phyloP scores from a whole-genome alignment of 2,329 filamentous ascomycete genomes.

The Eurotiales sp. region DNA sequence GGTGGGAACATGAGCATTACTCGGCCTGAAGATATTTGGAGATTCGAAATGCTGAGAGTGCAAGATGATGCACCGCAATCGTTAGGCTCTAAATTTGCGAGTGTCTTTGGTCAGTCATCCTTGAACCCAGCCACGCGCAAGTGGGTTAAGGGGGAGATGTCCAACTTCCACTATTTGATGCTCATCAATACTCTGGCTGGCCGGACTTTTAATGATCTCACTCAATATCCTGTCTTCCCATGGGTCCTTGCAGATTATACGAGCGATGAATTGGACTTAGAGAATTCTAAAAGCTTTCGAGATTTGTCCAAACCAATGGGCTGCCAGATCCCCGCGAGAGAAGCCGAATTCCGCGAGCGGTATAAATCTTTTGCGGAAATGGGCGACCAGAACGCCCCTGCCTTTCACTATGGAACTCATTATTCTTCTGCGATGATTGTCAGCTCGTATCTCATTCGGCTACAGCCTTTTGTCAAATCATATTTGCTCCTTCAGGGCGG shows the following conservation, averaged over 20 bases:
- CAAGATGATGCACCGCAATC: slow-evolving; percentile 61
- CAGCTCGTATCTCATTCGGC: slow-evolving; percentile 87
- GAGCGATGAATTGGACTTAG: slow-evolving; percentile 84
- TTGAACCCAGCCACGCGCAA: slow-evolving; percentile 81
- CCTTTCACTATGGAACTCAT: slow-evolving; percentile 97
- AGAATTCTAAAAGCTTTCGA: slow-evolving; percentile 78
- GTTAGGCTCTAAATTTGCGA: slow-evolving; percentile 85
- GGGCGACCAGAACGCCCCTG: slow-evolving; percentile 67
- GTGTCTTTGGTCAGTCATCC: slow-evolving; percentile 78
- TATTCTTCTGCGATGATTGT: slow-evolving; percentile 99
- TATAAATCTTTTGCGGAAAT: slow-evolving; percentile 90
- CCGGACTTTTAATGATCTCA: slow-evolving; percentile 94
- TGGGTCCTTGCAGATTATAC: slow-evolving; percentile 97
- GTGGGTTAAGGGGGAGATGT: slow-evolving; percentile 93
- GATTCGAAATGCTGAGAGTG: slow-evolving; percentile 76
- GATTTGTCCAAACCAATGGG: slow-evolving; percentile 97
- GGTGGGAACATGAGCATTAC: slow-evolving; percentile 64
- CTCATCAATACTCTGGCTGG: slow-evolving; percentile 97
- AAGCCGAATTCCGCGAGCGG: slow-evolving; percentile 74
- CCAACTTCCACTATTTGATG: slow-evolving; percentile 99
- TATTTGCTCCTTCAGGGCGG: slow-evolving; percentile 94
- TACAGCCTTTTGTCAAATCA: slow-evolving; percentile 94
- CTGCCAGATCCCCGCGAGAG: slow-evolving; percentile 72
- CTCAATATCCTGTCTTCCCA: slow-evolving; percentile 96
- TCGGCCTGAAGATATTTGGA: slow-evolving; percentile 85